A percentile compares a stretch with the other conserved stretches of the same genome.
Evolutionary conservation across 495 filamentous ascomycete genomes (phyloP).

Genomic region (Schizothecium vesticola): DNA sequence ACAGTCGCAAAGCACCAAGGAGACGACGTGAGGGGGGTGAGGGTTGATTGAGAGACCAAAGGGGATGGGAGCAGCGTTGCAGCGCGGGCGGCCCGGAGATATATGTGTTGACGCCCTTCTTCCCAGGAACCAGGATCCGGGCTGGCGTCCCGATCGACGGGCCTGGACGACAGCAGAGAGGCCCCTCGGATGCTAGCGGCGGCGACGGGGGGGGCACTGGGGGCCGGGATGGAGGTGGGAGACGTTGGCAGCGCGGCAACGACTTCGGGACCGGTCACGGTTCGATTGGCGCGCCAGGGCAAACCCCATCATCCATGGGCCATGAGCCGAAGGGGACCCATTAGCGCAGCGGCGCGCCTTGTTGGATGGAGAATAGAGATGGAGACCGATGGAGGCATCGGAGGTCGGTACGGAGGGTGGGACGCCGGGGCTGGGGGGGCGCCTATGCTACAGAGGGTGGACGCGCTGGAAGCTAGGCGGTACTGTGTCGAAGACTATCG

Average conservation of each 20-base stretch:
- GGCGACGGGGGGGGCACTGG: not conserved
- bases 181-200: constrained; percentile 8
- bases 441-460: not conserved
- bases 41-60: not conserved
- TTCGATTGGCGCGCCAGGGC: constrained; percentile 4
- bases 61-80: not conserved
- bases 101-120: constrained; percentile 3
- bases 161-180: not conserved
- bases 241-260: constrained; percentile 23
- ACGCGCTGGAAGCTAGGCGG: not conserved
- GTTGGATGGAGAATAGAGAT: not conserved
- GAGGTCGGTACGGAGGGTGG: not conserved
- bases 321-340: not conserved
- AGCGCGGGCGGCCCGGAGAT: not conserved
- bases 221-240: constrained; percentile 5
- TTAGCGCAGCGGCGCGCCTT: not conserved
- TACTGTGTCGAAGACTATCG: too few relatives aligned
- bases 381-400: not conserved
- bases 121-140: constrained; percentile 21
- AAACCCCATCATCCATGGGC: not conserved
- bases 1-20: not conserved
- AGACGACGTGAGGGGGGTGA: not conserved
- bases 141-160: constrained; percentile 17
- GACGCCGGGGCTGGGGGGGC: not conserved
- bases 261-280: constrained; percentile 19